Evolutionary conservation across 1,139 yeast genomes (phyloP), one percentile per base, ranked within the genome.

Genomic region (Kodamaea plutei): DNA sequence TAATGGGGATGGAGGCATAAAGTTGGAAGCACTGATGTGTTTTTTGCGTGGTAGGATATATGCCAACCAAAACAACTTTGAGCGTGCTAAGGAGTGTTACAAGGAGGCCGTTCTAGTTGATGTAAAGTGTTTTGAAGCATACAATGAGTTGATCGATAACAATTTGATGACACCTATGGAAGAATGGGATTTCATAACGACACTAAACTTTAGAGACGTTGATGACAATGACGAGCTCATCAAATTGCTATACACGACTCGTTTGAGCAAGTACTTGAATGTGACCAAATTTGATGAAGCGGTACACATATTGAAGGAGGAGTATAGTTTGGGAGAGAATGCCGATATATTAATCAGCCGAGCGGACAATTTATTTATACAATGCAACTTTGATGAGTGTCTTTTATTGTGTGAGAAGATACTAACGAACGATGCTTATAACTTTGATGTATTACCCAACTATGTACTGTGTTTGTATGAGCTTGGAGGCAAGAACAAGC

Each of bases 51-150:
- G 98, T 0, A 69, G 80, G 36, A 80, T 91, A 4, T 88, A 79
- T 53, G 76, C 93, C 4, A 80, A 83, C 37, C 91, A 84, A 49
- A 87, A 84, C 54, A 84, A 85, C 54, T 82, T 85, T 51, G 94
- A 84, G 20, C 68, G 73, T 40, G 98, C 98, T 0, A 88, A 84
- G 48, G 89, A 84, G 36, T 83, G 94, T 36, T 89, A 79, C 50
- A 79, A 79, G 47, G 96, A 88, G 50, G 96, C 98, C 0, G 78
- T 89, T 1, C 47, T 75, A 41, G 87, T 84, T 1, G 98, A 93
- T 55, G 89, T 84, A 8, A 87, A 88, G 52, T 91, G 97, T 55
- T 91, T 69, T 54, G 98, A 93, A 45, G 97, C 98, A 5, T 87
- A 87, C 53, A 77, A 84, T 46, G 91, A 84, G 50, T 66, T 93